Base-by-base conservation (phyloP, 192 early-diverging fungal species). In the Rhizoclosmatium sp. region DNA sequence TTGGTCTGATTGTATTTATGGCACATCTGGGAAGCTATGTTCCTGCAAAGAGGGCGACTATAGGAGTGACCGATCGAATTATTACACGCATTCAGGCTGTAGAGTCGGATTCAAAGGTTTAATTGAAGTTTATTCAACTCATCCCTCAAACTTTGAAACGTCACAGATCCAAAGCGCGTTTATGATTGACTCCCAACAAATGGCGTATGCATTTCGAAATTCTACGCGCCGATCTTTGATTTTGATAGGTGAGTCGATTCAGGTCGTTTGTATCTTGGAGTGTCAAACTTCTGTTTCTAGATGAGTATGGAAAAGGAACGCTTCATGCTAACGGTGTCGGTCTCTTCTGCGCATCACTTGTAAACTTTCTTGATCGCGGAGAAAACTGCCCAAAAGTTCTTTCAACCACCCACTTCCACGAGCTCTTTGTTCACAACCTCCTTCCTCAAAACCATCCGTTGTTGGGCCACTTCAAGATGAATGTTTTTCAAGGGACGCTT, bases 21-120 rank as follows among this genome's bases (percentile, higher is more conserved):
- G 94, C 95, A 12, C 96, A 96, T 76, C 89, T 96, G 45, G 96
- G 96, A 60, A 91, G 93, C 78, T 94, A 92, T 85, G 92, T 98
- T 3, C 96, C 96, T 2, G 94, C 95, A 39, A 86, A 84, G 7
- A 21, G 47, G 1, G 95, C 94, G 0, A 54, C 69, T 1, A 87
- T 98, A 74, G 94, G 95, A 1, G 46, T 97, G 3, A 92, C 91
- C 2, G 94, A 95, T 74, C 91, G 91, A 68, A 93, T 98, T 45
- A 76, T 95, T 19, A 95, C 94, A 9, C 77, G 94, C 2, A 73
- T 95, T 10, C 91, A 93, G 44, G 93, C 93, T 4, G 76, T 85
- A 10, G 93, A 93, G 67, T 91, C 89, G 3, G 89, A 93, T 31
- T 91, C 92, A 0, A 88, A 88, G 69, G 78, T 79, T 54, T 7